Base-by-base conservation (phyloP, 2,329 filamentous ascomycete species). In the Aureobasidium lini region DNA sequence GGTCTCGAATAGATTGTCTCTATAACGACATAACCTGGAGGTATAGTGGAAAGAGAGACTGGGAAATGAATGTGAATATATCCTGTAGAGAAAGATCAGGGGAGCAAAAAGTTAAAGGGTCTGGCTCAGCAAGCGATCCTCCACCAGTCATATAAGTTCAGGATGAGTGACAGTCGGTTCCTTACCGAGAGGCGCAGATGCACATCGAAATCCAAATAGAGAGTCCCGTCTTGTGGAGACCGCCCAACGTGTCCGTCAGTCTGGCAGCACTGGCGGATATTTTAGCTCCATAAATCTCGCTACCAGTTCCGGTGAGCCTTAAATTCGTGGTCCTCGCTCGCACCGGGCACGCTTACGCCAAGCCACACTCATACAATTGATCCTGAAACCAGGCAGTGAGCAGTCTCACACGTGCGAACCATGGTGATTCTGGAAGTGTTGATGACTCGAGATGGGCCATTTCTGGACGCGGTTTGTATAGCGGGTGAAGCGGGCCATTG, bases 191-290 rank as follows among this genome's bases (percentile, higher is more conserved):
- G 50, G n/a, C 39, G 39, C 50, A 40, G 50, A 29, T 54, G 50
- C 50, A 43, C 37, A 53, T 53, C 49, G 4, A 42, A 53, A 53
- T 53, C 18, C 49, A 43, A 54, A 54, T 54, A 34, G 39, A 54
- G n/a, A 40, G 23, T 52, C 16, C 36, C 48, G 48, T 52, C 37
- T 42, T 54, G 50, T 54, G 50, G 37, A 34, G 39, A 28, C 40
- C 18, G 6, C 28, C 50, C 28, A 54, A 54, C 13, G 49, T 43
- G 49, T 7, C 28, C 36, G 42, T n/a, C 28, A 42, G 15, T 42
- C 50, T 43, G 39, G 50, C 43, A 43, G 50, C 50, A 43, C 28
- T 23, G 50, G 39, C 37, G 31, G 43, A 28, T 34, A 3, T 9
- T 44, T 44, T 23, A 28, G 16, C 13, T 28, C 43, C 23, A 29